Percentiles rank a stretch among this genome's conserved stretches.
phyloP scores from a whole-genome alignment of 345 rosid genomes.

The Melastoma malabathricum region DNA sequence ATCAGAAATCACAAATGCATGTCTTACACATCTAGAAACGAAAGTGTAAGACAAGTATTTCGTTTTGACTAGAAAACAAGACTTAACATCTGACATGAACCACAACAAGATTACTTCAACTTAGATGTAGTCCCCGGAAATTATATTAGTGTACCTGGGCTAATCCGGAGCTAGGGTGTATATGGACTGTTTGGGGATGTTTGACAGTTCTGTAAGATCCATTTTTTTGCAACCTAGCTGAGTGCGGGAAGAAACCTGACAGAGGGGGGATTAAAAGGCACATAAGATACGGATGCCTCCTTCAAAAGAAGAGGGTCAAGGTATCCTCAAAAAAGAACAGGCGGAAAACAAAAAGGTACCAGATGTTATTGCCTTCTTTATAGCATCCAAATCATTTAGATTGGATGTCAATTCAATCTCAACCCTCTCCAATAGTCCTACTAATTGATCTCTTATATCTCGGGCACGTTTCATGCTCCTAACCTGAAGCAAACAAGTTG shows the following conservation, averaged over 20 bases:
- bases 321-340: conserved; percentile 1
- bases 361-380: conserved; percentile 72
- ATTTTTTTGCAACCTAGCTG: conserved; percentile 79
- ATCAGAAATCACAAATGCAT: no score
- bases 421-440: conserved; percentile 92
- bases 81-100: no score
- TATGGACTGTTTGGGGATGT: conserved; percentile 81
- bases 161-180: conserved; percentile 94
- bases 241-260: conserved; percentile 81
- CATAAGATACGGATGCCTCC: no score
- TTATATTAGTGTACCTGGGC: conserved; percentile 41
- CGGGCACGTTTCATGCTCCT: conserved; percentile 98
- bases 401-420: conserved; percentile 71
- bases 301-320: conserved; percentile 1
- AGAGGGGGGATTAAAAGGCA: no score
- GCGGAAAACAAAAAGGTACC: conserved; percentile 25
- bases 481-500: conserved; percentile 30
- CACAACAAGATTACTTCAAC: neutral
- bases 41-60: no score
- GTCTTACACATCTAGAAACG: no score
- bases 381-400: conserved; percentile 49
- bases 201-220: conserved; percentile 88
- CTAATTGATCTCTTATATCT: conserved; percentile 86
- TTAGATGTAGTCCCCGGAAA: neutral
- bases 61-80: no score